Evolutionary conservation across 1,284 basidiomycete species (phyloP).

Genomic region (Acaromyces ingoldii): DNA sequence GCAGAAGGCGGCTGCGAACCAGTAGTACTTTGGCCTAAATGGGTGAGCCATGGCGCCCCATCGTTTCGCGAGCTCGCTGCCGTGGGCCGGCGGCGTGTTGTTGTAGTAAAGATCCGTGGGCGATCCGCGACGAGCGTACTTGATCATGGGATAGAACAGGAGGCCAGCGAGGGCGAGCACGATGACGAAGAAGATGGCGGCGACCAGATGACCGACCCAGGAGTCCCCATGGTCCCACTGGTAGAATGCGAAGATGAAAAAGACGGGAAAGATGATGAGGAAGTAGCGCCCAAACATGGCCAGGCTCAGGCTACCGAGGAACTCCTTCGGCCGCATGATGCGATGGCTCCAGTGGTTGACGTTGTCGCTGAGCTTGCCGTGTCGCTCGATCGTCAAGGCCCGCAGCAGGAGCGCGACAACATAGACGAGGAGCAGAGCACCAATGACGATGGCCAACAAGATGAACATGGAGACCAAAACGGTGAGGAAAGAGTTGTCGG

Average conservation of each 20-base stretch:
- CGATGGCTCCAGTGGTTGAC: slow-evolving; percentile 6
- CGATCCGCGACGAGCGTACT: slow-evolving; percentile 15
- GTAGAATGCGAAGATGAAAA: slow-evolving; percentile 44
- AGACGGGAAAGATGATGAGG: slow-evolving; percentile 14
- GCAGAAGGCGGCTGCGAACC: slow-evolving; percentile 35
- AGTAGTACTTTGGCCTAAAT: slow-evolving; percentile 36
- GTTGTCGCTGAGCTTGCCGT: background rate
- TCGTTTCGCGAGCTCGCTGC: slow-evolving; percentile 10
- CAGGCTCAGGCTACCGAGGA: slow-evolving; percentile 4
- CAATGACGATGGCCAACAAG: slow-evolving; percentile 28
- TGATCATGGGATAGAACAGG: slow-evolving; percentile 28
- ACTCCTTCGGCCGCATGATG: slow-evolving; percentile 6
- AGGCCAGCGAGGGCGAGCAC: slow-evolving; percentile 20
- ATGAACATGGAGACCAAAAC: slow-evolving; percentile 40
- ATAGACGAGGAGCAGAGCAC: slow-evolving; percentile 17
- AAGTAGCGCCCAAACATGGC: slow-evolving; percentile 4
- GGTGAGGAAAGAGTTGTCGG: slow-evolving; percentile 41
- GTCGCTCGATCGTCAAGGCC: background rate
- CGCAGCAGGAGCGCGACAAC: slow-evolving; percentile 9
- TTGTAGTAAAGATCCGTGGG: slow-evolving; percentile 30
- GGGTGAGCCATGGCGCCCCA: slow-evolving; percentile 41
- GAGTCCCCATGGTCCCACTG: slow-evolving; percentile 40
- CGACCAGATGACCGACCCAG: slow-evolving; percentile 43
- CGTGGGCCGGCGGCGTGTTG: slow-evolving; percentile 20
- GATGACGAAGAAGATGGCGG: slow-evolving; percentile 27